Base-by-base conservation (phyloP, 2,329 filamentous ascomycete genomes). In the Knoxdaviesia proteae region DNA sequence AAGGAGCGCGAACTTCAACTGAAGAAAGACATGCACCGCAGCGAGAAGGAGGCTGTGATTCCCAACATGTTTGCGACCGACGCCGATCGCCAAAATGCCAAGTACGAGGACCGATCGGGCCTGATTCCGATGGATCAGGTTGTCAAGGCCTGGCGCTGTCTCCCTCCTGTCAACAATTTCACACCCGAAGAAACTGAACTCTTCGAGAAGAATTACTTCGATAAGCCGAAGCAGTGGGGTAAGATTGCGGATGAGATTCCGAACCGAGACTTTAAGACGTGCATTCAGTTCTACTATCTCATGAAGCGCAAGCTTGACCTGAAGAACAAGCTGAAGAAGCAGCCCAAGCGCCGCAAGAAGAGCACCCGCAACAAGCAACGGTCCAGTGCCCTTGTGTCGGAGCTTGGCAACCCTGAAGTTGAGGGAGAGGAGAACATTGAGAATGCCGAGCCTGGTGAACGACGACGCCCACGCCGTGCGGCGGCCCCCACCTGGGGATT, bases 251-350 rank as follows among this genome's bases (percentile, higher is more conserved):
- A 80, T 45, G 67, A 68, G 30, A 61, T 88, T 5, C 69, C 71
- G 1, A 66, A 69, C 32, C 74, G 82, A 30, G 76, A 81, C 51
- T 86, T 84, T 57, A 78, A 80, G 49, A 73, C 81, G 39, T 84
- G 80, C 57, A 90, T 90, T 50, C 79, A 84, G 54, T 84, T 87
- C 57, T 90, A 90, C 58, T 90, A 90, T 57, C 67, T 82, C 47
- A 82, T 79, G 54, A 90, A 76, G 60, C 80, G 79, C 60, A 68
- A 76, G 39, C 70, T 76, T 37, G 77, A 82, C 47, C 76, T 87
- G 47, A 84, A 87, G 55, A 79, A 83, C 53, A 83, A 81, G 58
- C 65, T 80, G 32, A 77, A 73, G 57, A 74, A 67, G 59, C 74
- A 71, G 57, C 72, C 67, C 45, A 72, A 67, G 55, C 65, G 67